Evolutionary conservation across 768 basidiomycete species (phyloP), one percentile per base, ranked within the genome.

Genomic region (Fibroporia radiculosa): DNA sequence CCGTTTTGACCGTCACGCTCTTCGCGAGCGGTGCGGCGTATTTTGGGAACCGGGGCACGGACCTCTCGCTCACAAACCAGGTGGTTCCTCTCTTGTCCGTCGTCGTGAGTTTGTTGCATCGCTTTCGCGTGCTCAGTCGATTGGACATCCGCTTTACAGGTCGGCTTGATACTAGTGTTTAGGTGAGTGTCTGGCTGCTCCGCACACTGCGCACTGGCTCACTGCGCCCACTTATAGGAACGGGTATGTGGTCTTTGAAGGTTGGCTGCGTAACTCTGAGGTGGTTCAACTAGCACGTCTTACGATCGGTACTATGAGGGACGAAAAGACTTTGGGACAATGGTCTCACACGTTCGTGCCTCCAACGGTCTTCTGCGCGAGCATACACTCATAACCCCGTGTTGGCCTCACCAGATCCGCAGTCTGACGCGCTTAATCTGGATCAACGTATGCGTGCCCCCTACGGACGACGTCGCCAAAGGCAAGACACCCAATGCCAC

Each of bases 271-370:
- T 24, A 19, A 5, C 4, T 31, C 19, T 13, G 6, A 14, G 23
- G 33, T 25, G 4, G 12, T 6, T 39, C 23, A n/a, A n/a, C 22
- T 50, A 88, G 82, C 41, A 90, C 86, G 19, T 89, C 86, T 6
- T 92, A 90, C 54, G 86, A 91, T 55, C 80, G 87, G 26, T 90
- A 82, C 56, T 88, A 82, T 73, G 91, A 93, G 67, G 93, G 92
- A 38, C 73, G 93, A 52, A 95, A 87, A 62, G 77, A 80, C 33
- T 93, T 93, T 57, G 80, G 83, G 0, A 55, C 77, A 6, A 60
- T 93, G 45, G 78, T 74, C 10, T 75, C 88, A 12, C 80, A 82
- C 56, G 77, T 77, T 55, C 40, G 64, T 43, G 25, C 40, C 13
- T 35, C 4, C 34, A 8, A 18, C 18, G 38, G n/a, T 29, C 33